Conservation (phyloP, 2,329 filamentous ascomycete genomes). For the Ceratocystis cubensis region DNA sequence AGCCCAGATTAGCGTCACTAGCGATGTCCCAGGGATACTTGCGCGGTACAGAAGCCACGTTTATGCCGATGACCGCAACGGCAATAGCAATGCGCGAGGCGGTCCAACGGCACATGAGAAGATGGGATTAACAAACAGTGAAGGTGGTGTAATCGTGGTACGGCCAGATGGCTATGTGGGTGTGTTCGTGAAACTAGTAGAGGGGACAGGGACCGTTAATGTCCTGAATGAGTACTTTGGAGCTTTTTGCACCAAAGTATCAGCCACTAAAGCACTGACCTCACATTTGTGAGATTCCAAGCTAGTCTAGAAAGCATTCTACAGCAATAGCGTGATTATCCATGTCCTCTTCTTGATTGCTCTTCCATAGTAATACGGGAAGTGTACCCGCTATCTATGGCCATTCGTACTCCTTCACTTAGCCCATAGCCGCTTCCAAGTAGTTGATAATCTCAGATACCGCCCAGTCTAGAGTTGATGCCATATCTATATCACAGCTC, state of each 20-base stretch:
- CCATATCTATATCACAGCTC: slow-evolving; percentile 45
- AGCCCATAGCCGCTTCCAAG: not conserved
- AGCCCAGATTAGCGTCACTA: slow-evolving; percentile 57
- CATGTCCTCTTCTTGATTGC: not conserved
- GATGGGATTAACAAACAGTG: slow-evolving; percentile 63
- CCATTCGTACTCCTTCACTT: no score
- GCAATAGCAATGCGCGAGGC: slow-evolving; percentile 42
- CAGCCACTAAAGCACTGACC: not conserved
- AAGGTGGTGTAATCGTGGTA: slow-evolving; percentile 69
- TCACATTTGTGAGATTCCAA: not conserved
- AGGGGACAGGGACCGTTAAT: slow-evolving; percentile 68
- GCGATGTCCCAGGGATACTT: slow-evolving; percentile 57
- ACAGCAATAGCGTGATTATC: not conserved
- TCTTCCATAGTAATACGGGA: no score
- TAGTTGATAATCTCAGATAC: slow-evolving; percentile 45
- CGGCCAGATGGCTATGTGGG: slow-evolving; percentile 81
- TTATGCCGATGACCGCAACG: slow-evolving; percentile 64
- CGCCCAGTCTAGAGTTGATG: slow-evolving; percentile 53
- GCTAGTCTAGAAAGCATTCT: not conserved
- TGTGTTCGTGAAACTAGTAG: slow-evolving; percentile 57
- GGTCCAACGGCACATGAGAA: slow-evolving; percentile 58
- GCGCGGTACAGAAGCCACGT: slow-evolving; percentile 68
- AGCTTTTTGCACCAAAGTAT: not conserved
- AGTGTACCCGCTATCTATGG: no score
- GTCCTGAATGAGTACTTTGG: slow-evolving; percentile 72